A percentile compares a stretch with the other conserved stretches of the same genome.
These are phyloP conservation scores for Nannizziopsis arthrosporioides DNA, from an alignment of 2,329 filamentous ascomycete genomes.

Conservation along the genomic window DNA sequence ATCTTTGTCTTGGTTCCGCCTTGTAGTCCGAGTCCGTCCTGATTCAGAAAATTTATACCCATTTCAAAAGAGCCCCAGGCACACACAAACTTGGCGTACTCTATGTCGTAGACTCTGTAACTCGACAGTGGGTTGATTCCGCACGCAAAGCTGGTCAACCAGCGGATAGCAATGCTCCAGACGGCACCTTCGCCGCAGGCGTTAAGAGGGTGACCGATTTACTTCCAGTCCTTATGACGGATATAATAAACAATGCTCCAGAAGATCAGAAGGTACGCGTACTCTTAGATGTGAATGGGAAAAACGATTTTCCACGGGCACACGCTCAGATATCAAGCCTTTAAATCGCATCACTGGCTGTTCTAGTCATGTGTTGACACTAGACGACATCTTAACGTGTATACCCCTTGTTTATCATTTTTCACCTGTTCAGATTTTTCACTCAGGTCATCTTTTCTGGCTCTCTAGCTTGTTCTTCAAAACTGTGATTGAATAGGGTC, in stretches of 20 bases:
- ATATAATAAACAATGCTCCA: conserved; percentile 78
- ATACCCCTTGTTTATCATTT: conserved; percentile 8
- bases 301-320: conserved; percentile 3
- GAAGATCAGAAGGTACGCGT: conserved; percentile 90
- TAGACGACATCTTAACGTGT: conserved; percentile 9
- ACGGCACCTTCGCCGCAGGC: conserved; percentile 88
- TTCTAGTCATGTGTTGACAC: conserved; percentile 7
- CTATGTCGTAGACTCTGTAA: conserved; percentile 99
- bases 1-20: conserved; percentile 20
- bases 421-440: background rate
- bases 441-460: conserved; percentile 2
- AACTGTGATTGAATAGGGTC: conserved; percentile 26
- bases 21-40: conserved; percentile 81
- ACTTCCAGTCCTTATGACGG: conserved; percentile 86
- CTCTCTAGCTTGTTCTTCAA: conserved; percentile 11
- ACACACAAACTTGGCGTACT: conserved; percentile 98
- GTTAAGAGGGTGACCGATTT: conserved; percentile 94
- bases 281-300: conserved; percentile 17
- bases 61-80: conserved; percentile 87
- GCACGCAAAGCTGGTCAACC: conserved; percentile 76
- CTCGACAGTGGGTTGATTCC: conserved; percentile 95
- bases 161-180: conserved; percentile 66
- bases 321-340: conserved; percentile 6
- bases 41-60: conserved; percentile 91
- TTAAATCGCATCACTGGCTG: background rate